phyloP scores from a whole-genome alignment of 1,284 basidiomycete genomes.

The Acaromyces ingoldii region DNA sequence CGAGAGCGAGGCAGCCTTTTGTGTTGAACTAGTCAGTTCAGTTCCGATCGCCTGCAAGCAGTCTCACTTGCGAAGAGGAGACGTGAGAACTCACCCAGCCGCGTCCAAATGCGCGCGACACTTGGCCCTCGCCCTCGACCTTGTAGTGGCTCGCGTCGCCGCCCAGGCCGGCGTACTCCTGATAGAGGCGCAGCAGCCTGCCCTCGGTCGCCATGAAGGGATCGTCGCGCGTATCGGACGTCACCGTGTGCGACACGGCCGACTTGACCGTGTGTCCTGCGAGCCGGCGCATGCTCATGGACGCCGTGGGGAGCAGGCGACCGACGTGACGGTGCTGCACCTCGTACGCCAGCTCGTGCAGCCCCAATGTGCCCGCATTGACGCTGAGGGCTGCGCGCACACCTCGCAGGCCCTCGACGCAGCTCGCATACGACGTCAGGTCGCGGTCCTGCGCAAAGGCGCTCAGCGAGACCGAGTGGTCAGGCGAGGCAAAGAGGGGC shows the following conservation, averaged over 20 bases:
- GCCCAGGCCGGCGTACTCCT: slow-evolving; percentile 40
- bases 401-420: slow-evolving; percentile 65
- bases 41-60: neutral
- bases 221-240: slow-evolving; percentile 75
- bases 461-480: slow-evolving; percentile 62
- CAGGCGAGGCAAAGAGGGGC: slow-evolving; percentile 55
- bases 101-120: slow-evolving; percentile 14
- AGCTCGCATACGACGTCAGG: slow-evolving; percentile 66
- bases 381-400: slow-evolving; percentile 65
- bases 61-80: no score
- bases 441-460: slow-evolving; percentile 66
- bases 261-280: slow-evolving; percentile 79
- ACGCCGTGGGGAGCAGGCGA: slow-evolving; percentile 30
- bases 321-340: slow-evolving; percentile 28
- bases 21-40: neutral
- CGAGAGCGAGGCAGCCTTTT: neutral
- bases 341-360: slow-evolving; percentile 44
- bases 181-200: neutral
- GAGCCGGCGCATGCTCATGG: slow-evolving; percentile 67
- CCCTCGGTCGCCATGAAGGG: slow-evolving; percentile 57
- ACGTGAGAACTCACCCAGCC: slow-evolving; percentile 13
- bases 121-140: slow-evolving; percentile 22
- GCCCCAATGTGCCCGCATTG: slow-evolving; percentile 33
- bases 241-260: slow-evolving; percentile 71
- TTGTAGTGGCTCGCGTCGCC: slow-evolving; percentile 41